Conservation (phyloP, 202 grass and related monocot genomes). For the Bolboschoenoplectus hybrid region DNA sequence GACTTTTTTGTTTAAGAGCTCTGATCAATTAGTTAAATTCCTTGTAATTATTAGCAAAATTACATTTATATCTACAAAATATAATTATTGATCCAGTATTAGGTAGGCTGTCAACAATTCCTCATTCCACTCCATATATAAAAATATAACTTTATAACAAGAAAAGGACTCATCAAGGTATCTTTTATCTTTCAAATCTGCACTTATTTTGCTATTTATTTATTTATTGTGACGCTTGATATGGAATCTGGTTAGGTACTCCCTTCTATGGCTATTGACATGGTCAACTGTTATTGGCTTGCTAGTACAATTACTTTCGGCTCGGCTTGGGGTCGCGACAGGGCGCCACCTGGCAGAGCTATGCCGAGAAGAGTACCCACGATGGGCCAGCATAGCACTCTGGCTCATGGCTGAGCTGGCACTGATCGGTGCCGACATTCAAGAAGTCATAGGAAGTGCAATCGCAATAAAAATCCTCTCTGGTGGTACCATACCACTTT, state of each 20-base stretch:
- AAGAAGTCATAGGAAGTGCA: constrained; percentile 96
- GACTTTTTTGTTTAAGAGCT: background rate
- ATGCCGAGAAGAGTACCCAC: constrained; percentile 91
- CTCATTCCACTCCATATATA: background rate
- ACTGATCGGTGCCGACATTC: constrained; percentile 90
- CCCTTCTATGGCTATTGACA: constrained; percentile 81
- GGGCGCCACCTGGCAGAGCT: constrained; percentile 92
- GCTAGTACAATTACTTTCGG: constrained; percentile 83
- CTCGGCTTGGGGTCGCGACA: constrained; percentile 77
- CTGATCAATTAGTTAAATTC: background rate
- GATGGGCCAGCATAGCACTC: constrained; percentile 67
- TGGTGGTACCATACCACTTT: constrained; percentile 71
- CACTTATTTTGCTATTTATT: background rate
- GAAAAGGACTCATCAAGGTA: background rate
- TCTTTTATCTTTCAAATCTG: background rate
- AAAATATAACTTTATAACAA: background rate
- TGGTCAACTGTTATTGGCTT: constrained; percentile 90
- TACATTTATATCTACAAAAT: background rate
- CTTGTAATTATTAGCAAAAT: background rate
- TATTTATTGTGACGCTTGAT: constrained; percentile 6
- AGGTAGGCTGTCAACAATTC: background rate
- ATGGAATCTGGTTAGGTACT: constrained; percentile 32
- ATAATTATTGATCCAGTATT: background rate
- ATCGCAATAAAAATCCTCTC: constrained; percentile 98
- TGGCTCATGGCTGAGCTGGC: constrained; percentile 96